A percentile compares a stretch with the other conserved stretches of the same genome.
These are phyloP conservation scores for Camelina laxa DNA, from an alignment of 345 rosid species.

Conservation along the genomic window DNA sequence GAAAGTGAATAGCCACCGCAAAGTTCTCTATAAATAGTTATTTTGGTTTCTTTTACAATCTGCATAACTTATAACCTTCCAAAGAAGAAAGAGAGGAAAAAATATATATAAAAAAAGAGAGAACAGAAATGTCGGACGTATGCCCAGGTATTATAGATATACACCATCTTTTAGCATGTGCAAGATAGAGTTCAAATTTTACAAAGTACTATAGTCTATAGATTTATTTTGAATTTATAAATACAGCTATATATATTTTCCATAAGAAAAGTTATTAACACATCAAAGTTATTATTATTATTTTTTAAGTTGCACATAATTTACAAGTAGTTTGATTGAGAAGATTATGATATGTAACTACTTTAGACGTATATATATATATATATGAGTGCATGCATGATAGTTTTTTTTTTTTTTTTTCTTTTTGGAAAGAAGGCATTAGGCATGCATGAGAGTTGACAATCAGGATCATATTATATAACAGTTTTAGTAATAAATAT, in stretches of 20 bases:
- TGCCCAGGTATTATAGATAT: constrained; percentile 21
- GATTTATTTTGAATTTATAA: not conserved
- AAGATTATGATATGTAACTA: not conserved
- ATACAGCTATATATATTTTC: too few species aligned
- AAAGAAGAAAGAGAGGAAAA: not conserved
- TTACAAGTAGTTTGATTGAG: too few species aligned
- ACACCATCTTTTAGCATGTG: not conserved
- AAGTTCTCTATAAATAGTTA: constrained; percentile 29
- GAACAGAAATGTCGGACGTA: constrained; percentile 18
- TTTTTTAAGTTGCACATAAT: too few species aligned
- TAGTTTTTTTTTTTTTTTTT: too few species aligned
- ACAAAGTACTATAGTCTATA: too few species aligned
- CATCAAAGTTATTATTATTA: too few species aligned
- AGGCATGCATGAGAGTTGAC: too few species aligned
- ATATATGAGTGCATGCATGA: too few species aligned
- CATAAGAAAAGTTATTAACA: too few species aligned
- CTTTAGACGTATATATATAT: too few species aligned
- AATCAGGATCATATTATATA: not conserved
- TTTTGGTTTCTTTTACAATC: not conserved
- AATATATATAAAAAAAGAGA: not conserved
- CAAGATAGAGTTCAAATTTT: not conserved
- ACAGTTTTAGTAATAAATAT: not conserved
- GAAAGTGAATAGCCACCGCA: constrained; percentile 19
- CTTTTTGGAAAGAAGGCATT: too few species aligned
- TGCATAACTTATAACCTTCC: constrained; percentile 18